These are phyloP conservation scores for Pleurotus djamor DNA, from an alignment of 768 basidiomycete species.

Conservation along the genomic window DNA sequence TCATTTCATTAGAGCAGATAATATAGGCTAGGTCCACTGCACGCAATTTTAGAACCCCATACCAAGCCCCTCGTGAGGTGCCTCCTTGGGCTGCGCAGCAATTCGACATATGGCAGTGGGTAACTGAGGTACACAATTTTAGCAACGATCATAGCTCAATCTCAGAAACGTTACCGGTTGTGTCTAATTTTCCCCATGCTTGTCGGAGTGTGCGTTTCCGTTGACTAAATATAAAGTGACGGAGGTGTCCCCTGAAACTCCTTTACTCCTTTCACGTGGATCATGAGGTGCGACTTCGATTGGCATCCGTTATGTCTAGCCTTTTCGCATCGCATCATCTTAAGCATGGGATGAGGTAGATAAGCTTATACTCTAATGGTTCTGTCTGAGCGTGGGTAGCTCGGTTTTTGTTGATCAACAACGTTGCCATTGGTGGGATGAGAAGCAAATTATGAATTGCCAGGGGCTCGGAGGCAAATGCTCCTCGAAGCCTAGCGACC, in stretches of 20 bases:
- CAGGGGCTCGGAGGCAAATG: neutral
- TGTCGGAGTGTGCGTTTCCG: too few relatives aligned
- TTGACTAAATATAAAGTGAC: too few relatives aligned
- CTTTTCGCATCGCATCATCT: neutral
- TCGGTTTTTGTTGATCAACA: neutral
- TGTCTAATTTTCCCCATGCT: neutral
- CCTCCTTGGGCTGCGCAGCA: neutral
- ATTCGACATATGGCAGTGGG: neutral
- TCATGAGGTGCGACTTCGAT: neutral
- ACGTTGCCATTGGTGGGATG: neutral
- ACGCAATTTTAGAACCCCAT: neutral
- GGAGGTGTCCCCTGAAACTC: too few relatives aligned
- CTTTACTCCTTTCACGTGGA: too few relatives aligned
- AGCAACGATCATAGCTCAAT: neutral
- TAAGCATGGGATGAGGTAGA: neutral
- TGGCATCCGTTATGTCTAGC: neutral
- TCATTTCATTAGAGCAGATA: too few relatives aligned
- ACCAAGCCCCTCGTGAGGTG: neutral
- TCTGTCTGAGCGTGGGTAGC: neutral
- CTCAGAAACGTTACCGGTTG: neutral
- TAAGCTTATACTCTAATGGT: neutral
- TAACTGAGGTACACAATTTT: neutral
- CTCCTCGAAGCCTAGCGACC: too few relatives aligned
- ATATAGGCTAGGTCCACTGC: too few relatives aligned
- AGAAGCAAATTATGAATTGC: neutral